Evolutionary conservation across 257 asterid genomes (phyloP).

Genomic region (Lithospermum erythrorhizon): DNA sequence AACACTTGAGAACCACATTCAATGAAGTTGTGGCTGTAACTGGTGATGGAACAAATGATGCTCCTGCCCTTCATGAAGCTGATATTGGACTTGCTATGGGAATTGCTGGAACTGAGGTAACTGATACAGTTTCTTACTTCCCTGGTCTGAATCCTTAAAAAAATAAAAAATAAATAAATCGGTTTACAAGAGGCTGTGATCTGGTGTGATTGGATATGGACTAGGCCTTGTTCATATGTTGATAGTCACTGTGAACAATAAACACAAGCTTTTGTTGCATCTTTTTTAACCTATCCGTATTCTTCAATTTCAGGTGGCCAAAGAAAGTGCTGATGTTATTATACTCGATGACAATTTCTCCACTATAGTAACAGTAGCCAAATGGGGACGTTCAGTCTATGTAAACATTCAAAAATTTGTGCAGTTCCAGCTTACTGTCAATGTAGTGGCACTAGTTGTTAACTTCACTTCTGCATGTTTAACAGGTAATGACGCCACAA

Average conservation of each 20-base stretch:
- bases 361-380: constrained; percentile 78
- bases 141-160: no score
- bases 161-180: neutral
- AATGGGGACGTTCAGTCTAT: constrained; percentile 89
- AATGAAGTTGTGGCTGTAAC: constrained; percentile 95
- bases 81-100: constrained; percentile 99
- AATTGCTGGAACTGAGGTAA: constrained; percentile 95
- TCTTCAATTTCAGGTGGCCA: constrained; percentile 50
- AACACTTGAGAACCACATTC: constrained; percentile 71
- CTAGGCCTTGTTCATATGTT: neutral
- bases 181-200: neutral
- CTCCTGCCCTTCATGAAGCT: constrained; percentile 98
- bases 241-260: no score
- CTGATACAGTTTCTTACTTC: neutral
- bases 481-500: constrained; percentile 40
- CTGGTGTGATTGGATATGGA: neutral
- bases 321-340: constrained; percentile 92
- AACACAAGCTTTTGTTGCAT: neutral
- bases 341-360: constrained; percentile 87
- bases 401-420: constrained; percentile 84
- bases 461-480: constrained; percentile 81
- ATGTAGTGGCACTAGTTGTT: constrained; percentile 65
- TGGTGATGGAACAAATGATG: constrained; percentile 97
- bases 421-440: constrained; percentile 83
- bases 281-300: neutral